Evolutionary conservation across 2,329 filamentous ascomycete species (phyloP), one percentile per base, ranked within the genome.

Genomic region (Diaporthe amygdali): DNA sequence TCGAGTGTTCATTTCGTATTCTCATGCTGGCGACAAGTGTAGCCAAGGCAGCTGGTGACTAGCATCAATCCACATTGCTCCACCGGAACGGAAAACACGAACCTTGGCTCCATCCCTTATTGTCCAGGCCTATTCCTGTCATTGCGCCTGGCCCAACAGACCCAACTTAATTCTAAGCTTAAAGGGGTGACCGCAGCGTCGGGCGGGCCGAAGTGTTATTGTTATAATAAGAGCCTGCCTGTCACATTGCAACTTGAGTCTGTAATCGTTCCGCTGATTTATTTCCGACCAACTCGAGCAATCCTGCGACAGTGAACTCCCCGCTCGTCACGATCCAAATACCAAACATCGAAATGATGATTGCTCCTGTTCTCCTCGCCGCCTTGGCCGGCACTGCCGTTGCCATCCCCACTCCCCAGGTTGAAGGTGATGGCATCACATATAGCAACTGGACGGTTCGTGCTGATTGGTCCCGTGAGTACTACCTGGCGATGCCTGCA

Each of bases 401-500:
- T 32, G 68, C 68, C 15, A 10, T 61, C 20, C 55, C 68, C 22
- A 10, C 44, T 41, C 55, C 68, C 10, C 55, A 47, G 30, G 27
- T 25, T 27, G 12, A 51, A 44, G 68, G 68, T 22, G 46, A 59
- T 20, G 34, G 46, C 30, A 44, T 69, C 47, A 51, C 34, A n/a
- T 37, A 63, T 22, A 54, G 55, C 55, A 51, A 69, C 17, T 69
- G 68, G 68, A 69, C 68, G 3, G 68, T 69, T 15, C 44, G 68
- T 8, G 68, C 68, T 9, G 68, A 69, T 32, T 69, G 68, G 68
- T 69, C 68, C n/a, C 46, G 68, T 69, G 51, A 51, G 66, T 61
- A 9, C 37, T 37, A 7, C 32, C 34, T 47, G 9, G 2, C 44
- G 25, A 8, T 2, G 32, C 10, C 14, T 34, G 32, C 27, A 6